Evolutionary conservation across 192 early-diverging fungal species (phyloP).

Genomic region (Thamnidium elegans): DNA sequence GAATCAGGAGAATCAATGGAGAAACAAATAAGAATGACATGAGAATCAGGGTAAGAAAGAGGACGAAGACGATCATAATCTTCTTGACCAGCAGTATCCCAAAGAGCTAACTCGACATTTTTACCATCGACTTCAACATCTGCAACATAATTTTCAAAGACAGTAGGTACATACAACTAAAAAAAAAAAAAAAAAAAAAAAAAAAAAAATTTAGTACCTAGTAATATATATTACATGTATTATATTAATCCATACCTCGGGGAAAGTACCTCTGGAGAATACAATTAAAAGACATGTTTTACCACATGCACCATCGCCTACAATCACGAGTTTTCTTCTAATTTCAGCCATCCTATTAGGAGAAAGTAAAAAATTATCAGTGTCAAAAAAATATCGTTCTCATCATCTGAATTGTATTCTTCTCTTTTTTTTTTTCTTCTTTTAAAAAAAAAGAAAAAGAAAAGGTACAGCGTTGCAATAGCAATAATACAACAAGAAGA

Average conservation of each 20-base stretch:
- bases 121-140: conserved; percentile 85
- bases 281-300: conserved; percentile 88
- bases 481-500: no score
- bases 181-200: no score
- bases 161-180: conserved; percentile 77
- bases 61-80: conserved; percentile 94
- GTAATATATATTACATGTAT: not conserved
- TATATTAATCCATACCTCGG: conserved; percentile 50
- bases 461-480: no score
- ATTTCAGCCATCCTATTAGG: conserved; percentile 47
- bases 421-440: not conserved
- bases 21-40: conserved; percentile 93
- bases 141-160: conserved; percentile 92
- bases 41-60: conserved; percentile 86
- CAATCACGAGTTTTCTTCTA: conserved; percentile 85
- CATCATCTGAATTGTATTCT: not conserved
- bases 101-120: conserved; percentile 85
- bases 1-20: conserved; percentile 78
- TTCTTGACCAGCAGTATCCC: conserved; percentile 95
- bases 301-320: conserved; percentile 91
- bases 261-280: conserved; percentile 82
- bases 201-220: not conserved
- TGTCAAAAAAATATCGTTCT: not conserved
- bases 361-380: not conserved
- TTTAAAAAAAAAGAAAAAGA: not conserved